These are phyloP conservation scores for Starmerella vitae DNA, from an alignment of 805 yeast species.

Conservation along the genomic window DNA sequence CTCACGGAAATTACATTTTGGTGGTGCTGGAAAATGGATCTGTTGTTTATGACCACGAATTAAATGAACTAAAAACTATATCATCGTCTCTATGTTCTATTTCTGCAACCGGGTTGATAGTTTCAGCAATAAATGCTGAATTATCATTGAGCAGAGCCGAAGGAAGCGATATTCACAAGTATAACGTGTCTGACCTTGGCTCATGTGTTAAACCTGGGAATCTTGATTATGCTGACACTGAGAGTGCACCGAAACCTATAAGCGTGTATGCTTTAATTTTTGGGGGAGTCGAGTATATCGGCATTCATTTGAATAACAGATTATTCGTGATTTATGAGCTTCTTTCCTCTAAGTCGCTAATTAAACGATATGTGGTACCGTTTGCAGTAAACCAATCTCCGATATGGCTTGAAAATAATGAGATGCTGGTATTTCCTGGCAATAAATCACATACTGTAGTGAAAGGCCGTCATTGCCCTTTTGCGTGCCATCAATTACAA, in stretches of 20 bases:
- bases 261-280: slow-evolving; percentile 7
- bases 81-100: no score
- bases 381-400: slow-evolving; percentile 15
- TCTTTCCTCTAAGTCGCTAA: neutral
- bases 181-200: neutral
- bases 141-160: no score
- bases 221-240: no score
- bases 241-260: neutral
- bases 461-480: slow-evolving; percentile 5
- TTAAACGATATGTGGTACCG: slow-evolving; percentile 14
- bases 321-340: slow-evolving; percentile 15
- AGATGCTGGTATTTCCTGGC: slow-evolving; percentile 13
- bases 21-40: no score
- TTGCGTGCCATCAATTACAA: slow-evolving; percentile 10
- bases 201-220: neutral
- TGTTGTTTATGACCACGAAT: no score
- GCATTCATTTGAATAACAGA: slow-evolving; percentile 14
- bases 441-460: slow-evolving; percentile 7
- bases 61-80: no score
- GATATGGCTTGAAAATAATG: slow-evolving; percentile 3
- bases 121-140: no score
- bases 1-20: no score
- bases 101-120: no score
- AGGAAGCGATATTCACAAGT: no score
- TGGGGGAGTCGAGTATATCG: slow-evolving; percentile 26